Conservation (phyloP, 805 yeast species). For the Kregervanrija fluxuum region DNA sequence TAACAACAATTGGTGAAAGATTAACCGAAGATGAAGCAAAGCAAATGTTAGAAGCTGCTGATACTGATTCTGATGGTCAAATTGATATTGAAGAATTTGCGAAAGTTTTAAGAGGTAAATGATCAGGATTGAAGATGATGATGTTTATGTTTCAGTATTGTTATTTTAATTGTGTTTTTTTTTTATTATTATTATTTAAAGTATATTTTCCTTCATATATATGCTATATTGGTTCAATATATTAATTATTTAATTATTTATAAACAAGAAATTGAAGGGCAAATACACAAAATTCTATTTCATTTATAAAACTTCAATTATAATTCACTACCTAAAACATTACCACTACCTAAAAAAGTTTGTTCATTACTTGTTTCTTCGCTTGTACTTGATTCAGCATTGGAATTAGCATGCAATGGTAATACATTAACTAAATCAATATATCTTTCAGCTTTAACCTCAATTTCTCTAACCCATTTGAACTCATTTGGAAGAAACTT, state of each 20-base stretch:
- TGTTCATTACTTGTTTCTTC: not conserved
- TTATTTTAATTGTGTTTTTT: too few species aligned
- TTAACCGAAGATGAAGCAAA: conserved; percentile 95
- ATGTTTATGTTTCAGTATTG: too few species aligned
- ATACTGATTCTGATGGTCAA: conserved; percentile 92
- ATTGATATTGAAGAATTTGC: conserved; percentile 96
- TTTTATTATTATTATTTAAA: too few species aligned
- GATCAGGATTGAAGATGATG: conserved; percentile 10
- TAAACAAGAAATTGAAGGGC: too few species aligned
- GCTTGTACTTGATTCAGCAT: not conserved
- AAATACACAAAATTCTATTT: too few species aligned
- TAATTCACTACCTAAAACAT: conserved; percentile 17
- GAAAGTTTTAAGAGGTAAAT: conserved; percentile 74
- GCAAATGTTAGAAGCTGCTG: conserved; percentile 95
- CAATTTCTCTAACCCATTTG: conserved; percentile 53
- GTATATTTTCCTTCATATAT: too few species aligned
- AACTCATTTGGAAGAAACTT: conserved; percentile 44
- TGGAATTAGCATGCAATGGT: conserved; percentile 14
- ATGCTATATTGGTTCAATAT: too few species aligned
- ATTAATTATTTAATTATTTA: too few species aligned
- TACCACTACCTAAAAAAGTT: conserved; percentile 20
- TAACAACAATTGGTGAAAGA: conserved; percentile 96
- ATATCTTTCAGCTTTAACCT: conserved; percentile 33
- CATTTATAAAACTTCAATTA: too few species aligned
- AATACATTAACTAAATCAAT: conserved; percentile 9